phyloP scores from a whole-genome alignment of 257 asterid genomes.

The Solanum clarkiae region DNA sequence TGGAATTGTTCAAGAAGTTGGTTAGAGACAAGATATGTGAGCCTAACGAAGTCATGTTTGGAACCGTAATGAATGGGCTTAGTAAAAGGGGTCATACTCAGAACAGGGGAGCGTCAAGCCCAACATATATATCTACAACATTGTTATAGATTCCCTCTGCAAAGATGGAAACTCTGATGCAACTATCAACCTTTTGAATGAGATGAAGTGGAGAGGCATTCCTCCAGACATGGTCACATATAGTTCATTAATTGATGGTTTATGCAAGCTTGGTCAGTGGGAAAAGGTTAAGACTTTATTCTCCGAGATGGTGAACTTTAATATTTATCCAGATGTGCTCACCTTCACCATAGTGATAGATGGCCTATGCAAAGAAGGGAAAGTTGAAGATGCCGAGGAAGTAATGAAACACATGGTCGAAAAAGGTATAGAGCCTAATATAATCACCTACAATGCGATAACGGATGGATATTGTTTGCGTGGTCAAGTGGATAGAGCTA shows the following conservation, averaged over 20 bases:
- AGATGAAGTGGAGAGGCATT: constrained; percentile 6
- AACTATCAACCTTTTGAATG: constrained; percentile 1
- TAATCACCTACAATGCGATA: background rate
- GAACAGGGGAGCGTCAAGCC: background rate
- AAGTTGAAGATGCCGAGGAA: background rate
- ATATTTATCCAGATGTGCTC: background rate
- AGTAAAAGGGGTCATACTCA: constrained; percentile 14
- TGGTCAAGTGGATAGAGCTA: background rate
- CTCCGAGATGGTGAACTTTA: background rate
- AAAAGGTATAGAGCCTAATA: background rate
- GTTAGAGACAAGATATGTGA: constrained; percentile 8
- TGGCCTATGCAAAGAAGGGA: background rate
- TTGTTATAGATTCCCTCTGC: constrained; percentile 9
- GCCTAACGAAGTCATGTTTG: constrained; percentile 1
- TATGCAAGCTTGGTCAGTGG: background rate
- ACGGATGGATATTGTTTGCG: background rate
- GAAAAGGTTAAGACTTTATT: background rate
- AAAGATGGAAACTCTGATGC: constrained; percentile 8
- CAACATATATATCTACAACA: background rate
- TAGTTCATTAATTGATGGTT: background rate
- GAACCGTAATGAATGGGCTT: constrained; percentile 9
- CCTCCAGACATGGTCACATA: background rate
- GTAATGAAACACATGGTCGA: background rate
- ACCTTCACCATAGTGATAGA: background rate
- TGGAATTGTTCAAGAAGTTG: constrained; percentile 13